phyloP scores from a whole-genome alignment of 139 green algal species.

The Micromonas pusilla region DNA sequence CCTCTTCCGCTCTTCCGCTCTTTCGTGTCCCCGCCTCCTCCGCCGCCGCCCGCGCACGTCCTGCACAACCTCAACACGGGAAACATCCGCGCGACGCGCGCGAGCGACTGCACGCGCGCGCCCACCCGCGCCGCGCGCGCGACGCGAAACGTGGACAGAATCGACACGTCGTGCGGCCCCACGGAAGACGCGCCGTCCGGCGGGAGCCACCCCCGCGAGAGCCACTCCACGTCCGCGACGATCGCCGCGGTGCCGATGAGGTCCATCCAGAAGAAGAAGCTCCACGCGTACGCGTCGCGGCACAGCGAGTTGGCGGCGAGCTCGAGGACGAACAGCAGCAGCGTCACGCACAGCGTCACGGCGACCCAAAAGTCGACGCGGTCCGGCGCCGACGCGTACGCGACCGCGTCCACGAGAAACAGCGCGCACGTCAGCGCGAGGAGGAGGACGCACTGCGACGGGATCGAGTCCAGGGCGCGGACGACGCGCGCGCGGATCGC shows the following conservation, averaged over 20 bases:
- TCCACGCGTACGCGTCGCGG: constrained; percentile 9
- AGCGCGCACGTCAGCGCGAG: constrained; percentile 27
- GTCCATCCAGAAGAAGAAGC: constrained; percentile 34
- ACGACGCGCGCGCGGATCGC: constrained; percentile 1
- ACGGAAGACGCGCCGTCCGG: neutral
- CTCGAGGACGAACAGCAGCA: constrained; percentile 19
- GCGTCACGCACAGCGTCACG: neutral
- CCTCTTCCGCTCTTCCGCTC: too few species aligned
- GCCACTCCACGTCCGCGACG: constrained; percentile 26
- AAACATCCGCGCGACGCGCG: too few species aligned
- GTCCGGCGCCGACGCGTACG: neutral
- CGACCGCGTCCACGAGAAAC: constrained; percentile 25
- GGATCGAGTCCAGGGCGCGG: constrained; percentile 8
- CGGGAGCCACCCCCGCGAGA: constrained; percentile 22
- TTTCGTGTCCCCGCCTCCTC: too few species aligned
- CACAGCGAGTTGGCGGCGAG: constrained; percentile 19
- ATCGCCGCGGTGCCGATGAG: constrained; percentile 28
- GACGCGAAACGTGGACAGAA: constrained; percentile 8
- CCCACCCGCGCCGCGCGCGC: constrained; percentile 18
- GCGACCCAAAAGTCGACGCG: constrained; percentile 1
- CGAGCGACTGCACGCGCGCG: too few species aligned
- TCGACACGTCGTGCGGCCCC: neutral
- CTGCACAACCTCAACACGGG: too few species aligned
- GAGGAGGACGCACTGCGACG: constrained; percentile 18
- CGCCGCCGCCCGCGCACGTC: too few species aligned